phyloP scores from a whole-genome alignment of 371 early-diverging fungal species.

The Coemansia sp. region DNA sequence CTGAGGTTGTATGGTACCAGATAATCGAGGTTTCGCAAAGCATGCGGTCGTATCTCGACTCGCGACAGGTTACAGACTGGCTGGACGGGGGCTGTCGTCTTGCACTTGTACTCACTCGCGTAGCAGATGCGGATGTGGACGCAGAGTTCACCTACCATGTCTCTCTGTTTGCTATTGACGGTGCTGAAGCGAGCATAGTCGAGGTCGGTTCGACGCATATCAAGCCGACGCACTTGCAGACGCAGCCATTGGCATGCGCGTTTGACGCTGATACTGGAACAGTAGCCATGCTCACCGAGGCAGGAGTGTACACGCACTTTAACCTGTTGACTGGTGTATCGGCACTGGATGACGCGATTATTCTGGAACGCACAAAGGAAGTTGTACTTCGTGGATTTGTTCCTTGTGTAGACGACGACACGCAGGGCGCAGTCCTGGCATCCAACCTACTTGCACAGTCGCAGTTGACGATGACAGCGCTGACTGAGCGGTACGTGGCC shows the following conservation, averaged over 20 bases:
- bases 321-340: slow-evolving; percentile 31
- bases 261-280: slow-evolving; percentile 46
- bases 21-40: slow-evolving; percentile 40
- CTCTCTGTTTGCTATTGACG: slow-evolving; percentile 34
- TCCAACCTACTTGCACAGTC: slow-evolving; percentile 31
- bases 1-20: slow-evolving; percentile 40
- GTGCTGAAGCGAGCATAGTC: slow-evolving; percentile 16
- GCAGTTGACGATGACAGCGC: slow-evolving; percentile 31
- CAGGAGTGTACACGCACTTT: slow-evolving; percentile 38
- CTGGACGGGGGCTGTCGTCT: slow-evolving; percentile 33
- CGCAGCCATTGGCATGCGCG: slow-evolving; percentile 44
- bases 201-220: slow-evolving; percentile 47
- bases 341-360: slow-evolving; percentile 42
- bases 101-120: slow-evolving; percentile 24
- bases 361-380: slow-evolving; percentile 31
- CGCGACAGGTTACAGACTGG: slow-evolving; percentile 49
- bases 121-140: slow-evolving; percentile 15
- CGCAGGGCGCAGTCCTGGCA: slow-evolving; percentile 4
- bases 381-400: slow-evolving; percentile 46
- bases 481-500: slow-evolving; percentile 45
- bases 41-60: slow-evolving; percentile 50
- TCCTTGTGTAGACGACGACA: slow-evolving; percentile 17
- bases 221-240: slow-evolving; percentile 21
- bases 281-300: slow-evolving; percentile 34
- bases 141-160: slow-evolving; percentile 16